phyloP scores from a whole-genome alignment of 768 basidiomycete species.

The Amylocystis lapponica region DNA sequence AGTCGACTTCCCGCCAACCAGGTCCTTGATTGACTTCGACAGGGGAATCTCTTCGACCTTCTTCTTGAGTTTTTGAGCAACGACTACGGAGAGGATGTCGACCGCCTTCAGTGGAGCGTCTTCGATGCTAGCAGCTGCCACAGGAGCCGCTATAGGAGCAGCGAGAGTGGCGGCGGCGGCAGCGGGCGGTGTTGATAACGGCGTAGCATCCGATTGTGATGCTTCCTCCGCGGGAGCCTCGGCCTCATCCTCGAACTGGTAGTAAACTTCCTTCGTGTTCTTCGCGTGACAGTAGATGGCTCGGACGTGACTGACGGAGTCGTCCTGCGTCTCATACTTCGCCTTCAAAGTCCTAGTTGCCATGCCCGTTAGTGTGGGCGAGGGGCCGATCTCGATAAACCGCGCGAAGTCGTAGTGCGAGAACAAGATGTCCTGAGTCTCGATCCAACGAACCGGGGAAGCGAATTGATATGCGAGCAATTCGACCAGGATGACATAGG shows the following conservation, averaged over 20 bases:
- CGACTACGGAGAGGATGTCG: slow-evolving; percentile 81
- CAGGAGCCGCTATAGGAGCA: slow-evolving; percentile 43
- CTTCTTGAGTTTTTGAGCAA: slow-evolving; percentile 99
- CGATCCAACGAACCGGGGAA: slow-evolving; percentile 98
- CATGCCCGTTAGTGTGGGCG: slow-evolving; percentile 95
- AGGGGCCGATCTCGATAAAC: slow-evolving; percentile 93
- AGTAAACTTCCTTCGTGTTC: slow-evolving; percentile 95
- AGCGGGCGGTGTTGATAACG: slow-evolving; percentile 30
- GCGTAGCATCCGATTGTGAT: slow-evolving; percentile 23
- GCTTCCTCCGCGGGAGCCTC: slow-evolving; percentile 38
- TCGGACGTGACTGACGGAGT: slow-evolving; percentile 73
- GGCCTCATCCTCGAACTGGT: slow-evolving; percentile 89
- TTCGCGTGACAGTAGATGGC: slow-evolving; percentile 90
- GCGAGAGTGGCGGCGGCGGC: slow-evolving; percentile 37
- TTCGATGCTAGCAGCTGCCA: slow-evolving; percentile 69
- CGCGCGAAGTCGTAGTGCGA: slow-evolving; percentile 82
- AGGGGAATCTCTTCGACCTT: slow-evolving; percentile 81
- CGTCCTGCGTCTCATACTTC: slow-evolving; percentile 89
- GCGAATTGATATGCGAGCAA: slow-evolving; percentile 97
- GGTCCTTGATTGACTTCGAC: slow-evolving; percentile 94
- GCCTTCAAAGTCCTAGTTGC: slow-evolving; percentile 84
- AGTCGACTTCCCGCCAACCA: slow-evolving; percentile 97
- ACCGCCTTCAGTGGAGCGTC: slow-evolving; percentile 89
- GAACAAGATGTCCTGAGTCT: slow-evolving; percentile 96
- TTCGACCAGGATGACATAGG: slow-evolving; percentile 95